Conservation (phyloP, 1,284 basidiomycete genomes). For the Porogramme epimiltina region DNA sequence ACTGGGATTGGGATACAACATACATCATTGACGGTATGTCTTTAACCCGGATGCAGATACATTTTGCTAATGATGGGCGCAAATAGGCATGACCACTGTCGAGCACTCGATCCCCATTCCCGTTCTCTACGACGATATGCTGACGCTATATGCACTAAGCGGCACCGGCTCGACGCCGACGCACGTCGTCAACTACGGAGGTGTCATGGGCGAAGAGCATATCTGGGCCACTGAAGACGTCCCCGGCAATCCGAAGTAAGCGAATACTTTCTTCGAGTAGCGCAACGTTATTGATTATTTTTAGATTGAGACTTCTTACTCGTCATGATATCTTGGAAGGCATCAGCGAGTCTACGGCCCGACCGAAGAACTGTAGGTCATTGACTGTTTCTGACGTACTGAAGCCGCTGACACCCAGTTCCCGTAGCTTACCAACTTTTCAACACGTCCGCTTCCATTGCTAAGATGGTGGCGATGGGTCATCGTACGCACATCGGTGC, state of each 20-base stretch:
- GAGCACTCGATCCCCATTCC: slow-evolving; percentile 71
- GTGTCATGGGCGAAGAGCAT: slow-evolving; percentile 62
- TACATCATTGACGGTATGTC: slow-evolving; percentile 69
- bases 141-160: slow-evolving; percentile 59
- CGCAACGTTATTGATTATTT: background rate
- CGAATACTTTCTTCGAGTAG: background rate
- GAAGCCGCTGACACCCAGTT: background rate
- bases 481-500: slow-evolving; percentile 68
- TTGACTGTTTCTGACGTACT: background rate
- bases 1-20: slow-evolving; percentile 74
- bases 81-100: slow-evolving; percentile 73
- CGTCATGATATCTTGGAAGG: slow-evolving; percentile 66
- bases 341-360: slow-evolving; percentile 59
- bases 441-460: slow-evolving; percentile 67
- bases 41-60: background rate
- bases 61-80: background rate
- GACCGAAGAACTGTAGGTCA: slow-evolving; percentile 58
- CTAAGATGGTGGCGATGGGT: slow-evolving; percentile 66
- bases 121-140: slow-evolving; percentile 66
- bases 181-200: slow-evolving; percentile 75
- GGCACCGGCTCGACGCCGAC: slow-evolving; percentile 76
- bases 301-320: slow-evolving; percentile 60
- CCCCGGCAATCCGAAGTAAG: slow-evolving; percentile 66
- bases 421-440: slow-evolving; percentile 63
- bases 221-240: slow-evolving; percentile 69